These are phyloP conservation scores for Sclerotinia minor DNA, from an alignment of 2,329 filamentous ascomycete species.

Conservation along the genomic window DNA sequence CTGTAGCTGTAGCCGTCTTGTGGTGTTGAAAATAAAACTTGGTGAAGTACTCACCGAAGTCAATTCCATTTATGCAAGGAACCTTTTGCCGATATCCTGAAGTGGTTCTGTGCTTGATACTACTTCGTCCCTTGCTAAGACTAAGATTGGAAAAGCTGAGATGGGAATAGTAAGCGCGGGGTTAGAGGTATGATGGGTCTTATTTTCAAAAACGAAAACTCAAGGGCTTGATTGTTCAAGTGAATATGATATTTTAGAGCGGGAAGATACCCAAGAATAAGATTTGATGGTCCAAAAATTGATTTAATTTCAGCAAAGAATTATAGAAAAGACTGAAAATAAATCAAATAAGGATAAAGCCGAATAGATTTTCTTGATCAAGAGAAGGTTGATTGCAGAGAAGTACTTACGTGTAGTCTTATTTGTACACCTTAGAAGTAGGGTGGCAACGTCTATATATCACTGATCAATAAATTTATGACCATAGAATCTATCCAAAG, in stretches of 20 bases:
- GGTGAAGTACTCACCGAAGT: too few species aligned
- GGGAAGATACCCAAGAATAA: background rate
- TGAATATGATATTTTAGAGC: background rate
- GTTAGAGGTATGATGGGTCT: background rate
- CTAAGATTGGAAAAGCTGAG: too few species aligned
- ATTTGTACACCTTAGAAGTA: too few species aligned
- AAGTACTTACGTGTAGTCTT: too few species aligned
- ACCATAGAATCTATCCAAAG: too few species aligned
- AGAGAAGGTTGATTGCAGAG: background rate
- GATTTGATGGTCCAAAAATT: background rate
- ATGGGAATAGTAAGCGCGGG: too few species aligned
- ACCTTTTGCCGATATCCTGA: too few species aligned
- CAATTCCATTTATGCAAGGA: background rate
- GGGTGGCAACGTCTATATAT: background rate
- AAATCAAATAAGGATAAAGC: background rate
- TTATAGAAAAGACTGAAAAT: background rate
- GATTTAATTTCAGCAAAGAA: background rate
- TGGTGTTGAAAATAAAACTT: background rate
- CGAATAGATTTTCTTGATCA: background rate
- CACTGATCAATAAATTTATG: too few species aligned
- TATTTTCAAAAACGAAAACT: rapidly evolving
- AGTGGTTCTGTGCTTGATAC: too few species aligned
- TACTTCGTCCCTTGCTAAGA: too few species aligned
- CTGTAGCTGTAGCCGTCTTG: too few species aligned
- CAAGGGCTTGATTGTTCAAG: background rate